Base-by-base conservation (phyloP, 2,329 filamentous ascomycete genomes). In the Rutstroemia sydowiana region DNA sequence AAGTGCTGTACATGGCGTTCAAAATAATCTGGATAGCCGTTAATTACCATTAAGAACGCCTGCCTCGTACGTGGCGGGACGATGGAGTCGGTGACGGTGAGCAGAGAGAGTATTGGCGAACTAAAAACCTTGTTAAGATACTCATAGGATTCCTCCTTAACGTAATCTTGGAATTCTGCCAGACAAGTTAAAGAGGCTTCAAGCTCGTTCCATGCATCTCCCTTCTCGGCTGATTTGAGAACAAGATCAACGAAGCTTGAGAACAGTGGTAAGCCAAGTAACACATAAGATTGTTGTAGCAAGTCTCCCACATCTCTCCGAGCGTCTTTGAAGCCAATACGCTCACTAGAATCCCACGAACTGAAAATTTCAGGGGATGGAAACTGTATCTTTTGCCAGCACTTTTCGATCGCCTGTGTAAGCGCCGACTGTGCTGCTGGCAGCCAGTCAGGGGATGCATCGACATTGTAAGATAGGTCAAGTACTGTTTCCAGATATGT, bases 241-340 rank as follows among this genome's bases (percentile, higher is more conserved):
- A 78, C 72, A n/a, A 79, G 63, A 41, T 78, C 71, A 37, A 75
- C 74, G 58, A 86, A 84, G 7, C 75, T 74, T 1, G 73, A 71
- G 37, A 86, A 71, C 10, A 86, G 67, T 32, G 73, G 68, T 21
- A 75, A 70, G 0, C 80, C 81, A 39, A 77, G 75, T 14, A 85
- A 68, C 3, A 82, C 74, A 59, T 84, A 91, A 2, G 84, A 78
- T 2, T 85, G 82, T 59, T 89, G 81, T 26, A 93, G 73, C 46
- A 93, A 76, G 65, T 95, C 88, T 46, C 79, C 77, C n/a, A 91
- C 82, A 61, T 95, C 88, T 59, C 86, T 83, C 28, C 88, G 77
- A 44, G 88, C 88, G 52, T 87, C 82, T 47, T 76, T 74, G 66
- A 91, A 91, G 0, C 76, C 81, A 46, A 77, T 75, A 36, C 79